Conservation (phyloP, 83 land plant genomes). For the Diphasiastrum complanatum region DNA sequence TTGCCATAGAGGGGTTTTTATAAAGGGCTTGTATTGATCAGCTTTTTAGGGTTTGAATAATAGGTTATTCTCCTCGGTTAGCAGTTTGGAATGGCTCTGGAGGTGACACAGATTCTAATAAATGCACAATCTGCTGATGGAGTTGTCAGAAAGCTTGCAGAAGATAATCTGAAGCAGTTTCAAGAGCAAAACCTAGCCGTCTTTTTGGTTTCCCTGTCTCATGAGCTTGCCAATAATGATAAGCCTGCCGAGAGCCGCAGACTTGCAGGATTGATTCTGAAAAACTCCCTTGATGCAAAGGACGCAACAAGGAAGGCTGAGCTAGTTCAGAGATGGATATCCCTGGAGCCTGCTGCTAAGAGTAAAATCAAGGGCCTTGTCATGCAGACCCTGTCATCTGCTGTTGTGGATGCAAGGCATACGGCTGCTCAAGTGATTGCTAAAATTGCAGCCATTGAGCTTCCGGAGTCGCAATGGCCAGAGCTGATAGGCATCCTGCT, state of each 20-base stretch:
- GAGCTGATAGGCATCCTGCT: conserved; percentile 54
- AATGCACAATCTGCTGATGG: conserved; percentile 76
- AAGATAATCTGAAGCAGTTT: conserved; percentile 57
- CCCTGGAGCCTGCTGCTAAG: conserved; percentile 45
- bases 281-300: conserved; percentile 79
- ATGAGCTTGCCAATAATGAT: conserved; percentile 52
- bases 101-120: conserved; percentile 63
- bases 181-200: conserved; percentile 68
- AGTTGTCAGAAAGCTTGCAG: conserved; percentile 53
- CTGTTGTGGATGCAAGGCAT: conserved; percentile 51
- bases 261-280: conserved; percentile 65
- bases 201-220: conserved; percentile 51
- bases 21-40: too few species aligned
- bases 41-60: too few species aligned
- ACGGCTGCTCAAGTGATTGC: conserved; percentile 78
- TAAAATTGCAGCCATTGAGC: conserved; percentile 71
- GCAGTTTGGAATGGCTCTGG: conserved; percentile 53
- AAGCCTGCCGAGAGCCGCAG: conserved; percentile 73
- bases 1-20: too few species aligned
- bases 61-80: too few species aligned
- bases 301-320: conserved; percentile 58
- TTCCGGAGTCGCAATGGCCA: conserved; percentile 75
- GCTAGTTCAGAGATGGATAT: conserved; percentile 57
- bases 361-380: conserved; percentile 47
- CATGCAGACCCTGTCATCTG: conserved; percentile 56